Percentiles rank a stretch among this genome's conserved stretches.
Conservation (phyloP, 164 flowering plant genomes). For the Macadamia integrifolia region DNA sequence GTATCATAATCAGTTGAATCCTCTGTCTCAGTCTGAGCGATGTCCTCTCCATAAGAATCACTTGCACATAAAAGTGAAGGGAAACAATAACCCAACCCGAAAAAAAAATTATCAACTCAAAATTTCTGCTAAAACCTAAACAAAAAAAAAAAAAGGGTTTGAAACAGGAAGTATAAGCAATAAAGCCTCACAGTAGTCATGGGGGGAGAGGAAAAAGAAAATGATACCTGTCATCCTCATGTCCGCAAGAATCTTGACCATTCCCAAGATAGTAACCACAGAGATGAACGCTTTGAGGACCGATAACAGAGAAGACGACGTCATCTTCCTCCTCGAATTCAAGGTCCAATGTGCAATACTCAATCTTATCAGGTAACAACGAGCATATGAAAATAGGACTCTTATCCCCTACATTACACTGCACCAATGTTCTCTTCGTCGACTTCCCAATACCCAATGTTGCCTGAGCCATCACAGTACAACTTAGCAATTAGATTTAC, state of each 20-base stretch:
- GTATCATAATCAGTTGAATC: slow-evolving; percentile 41
- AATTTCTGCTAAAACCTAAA: not conserved
- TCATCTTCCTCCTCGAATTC: slow-evolving; percentile 53
- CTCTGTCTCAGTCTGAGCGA: slow-evolving; percentile 50
- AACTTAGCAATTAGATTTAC: not conserved
- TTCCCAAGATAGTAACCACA: slow-evolving; percentile 26
- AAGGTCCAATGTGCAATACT: slow-evolving; percentile 40
- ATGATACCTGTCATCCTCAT: not conserved
- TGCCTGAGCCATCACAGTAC: slow-evolving; percentile 43
- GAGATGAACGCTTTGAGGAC: slow-evolving; percentile 49
- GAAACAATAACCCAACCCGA: slow-evolving; percentile 6
- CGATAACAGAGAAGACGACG: slow-evolving; percentile 54
- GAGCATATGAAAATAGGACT: slow-evolving; percentile 48
- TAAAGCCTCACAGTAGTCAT: not conserved
- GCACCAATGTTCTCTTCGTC: slow-evolving; percentile 31
- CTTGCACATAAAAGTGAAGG: slow-evolving; percentile 34
- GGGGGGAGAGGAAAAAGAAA: not conserved
- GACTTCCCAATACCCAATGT: slow-evolving; percentile 70
- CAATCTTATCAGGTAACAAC: slow-evolving; percentile 38
- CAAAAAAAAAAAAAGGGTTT: slow-evolving; percentile 2
- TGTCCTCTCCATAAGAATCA: slow-evolving; percentile 63
- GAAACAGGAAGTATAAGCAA: not conserved
- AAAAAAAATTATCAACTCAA: not conserved
- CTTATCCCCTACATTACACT: slow-evolving; percentile 58
- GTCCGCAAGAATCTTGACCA: not conserved